Conservation (phyloP, 2,329 filamentous ascomycete species). For the Cladophialophora carrionii region DNA sequence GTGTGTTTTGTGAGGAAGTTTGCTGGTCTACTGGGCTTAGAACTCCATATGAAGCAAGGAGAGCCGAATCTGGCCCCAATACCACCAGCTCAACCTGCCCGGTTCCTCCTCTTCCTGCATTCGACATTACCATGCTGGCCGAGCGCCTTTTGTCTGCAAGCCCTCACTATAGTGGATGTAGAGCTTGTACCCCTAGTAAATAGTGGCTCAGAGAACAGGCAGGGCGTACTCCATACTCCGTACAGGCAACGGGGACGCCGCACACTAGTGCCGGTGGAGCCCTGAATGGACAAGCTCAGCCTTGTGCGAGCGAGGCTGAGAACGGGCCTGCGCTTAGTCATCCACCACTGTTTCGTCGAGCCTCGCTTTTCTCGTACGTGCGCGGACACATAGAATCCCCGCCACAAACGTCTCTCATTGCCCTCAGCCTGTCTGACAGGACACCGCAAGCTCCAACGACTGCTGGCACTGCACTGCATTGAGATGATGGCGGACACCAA, state of each 20-base stretch:
- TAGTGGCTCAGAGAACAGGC: too few relatives aligned
- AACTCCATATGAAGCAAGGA: not conserved
- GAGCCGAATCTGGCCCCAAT: not conserved
- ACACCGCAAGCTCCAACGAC: not conserved
- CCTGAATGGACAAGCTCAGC: not conserved
- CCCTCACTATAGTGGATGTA: too few relatives aligned
- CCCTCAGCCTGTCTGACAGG: not conserved
- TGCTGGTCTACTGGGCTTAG: not conserved
- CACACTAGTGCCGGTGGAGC: too few relatives aligned
- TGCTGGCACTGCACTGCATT: conserved; percentile 3
- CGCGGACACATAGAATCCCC: not conserved
- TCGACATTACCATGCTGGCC: not conserved
- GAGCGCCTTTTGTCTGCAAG: too few relatives aligned
- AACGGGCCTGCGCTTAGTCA: not conserved
- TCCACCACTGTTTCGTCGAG: not conserved
- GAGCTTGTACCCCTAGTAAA: too few relatives aligned
- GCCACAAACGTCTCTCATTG: not conserved
- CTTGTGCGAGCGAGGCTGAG: not conserved
- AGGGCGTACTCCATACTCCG: too few relatives aligned
- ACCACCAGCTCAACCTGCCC: not conserved
- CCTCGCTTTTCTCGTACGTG: not conserved
- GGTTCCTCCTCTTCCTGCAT: not conserved
- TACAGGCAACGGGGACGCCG: too few relatives aligned
- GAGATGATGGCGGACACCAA: conserved; percentile 43
- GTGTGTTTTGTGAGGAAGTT: not conserved